These are phyloP conservation scores for Cystofilobasidium bisporidii DNA, from an alignment of 768 basidiomycete species.

Conservation along the genomic window DNA sequence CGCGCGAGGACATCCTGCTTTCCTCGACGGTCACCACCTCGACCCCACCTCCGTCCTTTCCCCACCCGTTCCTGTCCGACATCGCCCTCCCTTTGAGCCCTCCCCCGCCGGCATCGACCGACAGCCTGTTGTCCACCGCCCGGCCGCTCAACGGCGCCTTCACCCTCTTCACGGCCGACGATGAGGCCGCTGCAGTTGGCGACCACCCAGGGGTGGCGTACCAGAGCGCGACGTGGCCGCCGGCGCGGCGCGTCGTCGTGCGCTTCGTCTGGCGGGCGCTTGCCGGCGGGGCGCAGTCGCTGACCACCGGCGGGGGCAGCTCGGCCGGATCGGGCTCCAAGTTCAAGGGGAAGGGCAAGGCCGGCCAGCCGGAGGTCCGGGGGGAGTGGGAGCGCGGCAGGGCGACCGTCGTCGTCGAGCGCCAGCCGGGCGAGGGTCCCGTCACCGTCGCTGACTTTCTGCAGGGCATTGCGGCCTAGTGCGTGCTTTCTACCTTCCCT, in stretches of 20 bases:
- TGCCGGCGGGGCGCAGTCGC: not conserved
- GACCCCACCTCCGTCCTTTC: not conserved
- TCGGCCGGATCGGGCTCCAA: not conserved
- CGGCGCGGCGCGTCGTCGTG: not conserved
- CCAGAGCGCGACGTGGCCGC: not conserved
- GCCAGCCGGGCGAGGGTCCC: not conserved
- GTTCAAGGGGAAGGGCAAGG: not conserved
- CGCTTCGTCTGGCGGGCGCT: not conserved
- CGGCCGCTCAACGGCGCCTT: not conserved
- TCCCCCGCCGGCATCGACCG: not conserved
- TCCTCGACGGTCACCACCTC: not conserved
- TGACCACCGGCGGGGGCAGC: no score
- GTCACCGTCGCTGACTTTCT: not conserved
- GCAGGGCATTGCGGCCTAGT: not conserved
- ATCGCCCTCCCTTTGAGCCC: not conserved
- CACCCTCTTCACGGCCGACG: not conserved
- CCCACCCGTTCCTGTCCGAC: constrained; percentile 1
- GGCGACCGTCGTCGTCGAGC: not conserved
- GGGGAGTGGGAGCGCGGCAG: not conserved
- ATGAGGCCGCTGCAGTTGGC: not conserved
- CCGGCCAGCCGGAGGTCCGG: not conserved
- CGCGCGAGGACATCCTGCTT: not conserved
- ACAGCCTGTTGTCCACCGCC: not conserved
- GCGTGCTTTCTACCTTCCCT: not conserved
- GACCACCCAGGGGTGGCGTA: not conserved